Evolutionary conservation across 345 rosid species (phyloP).

Genomic region (Gossypium australe): DNA sequence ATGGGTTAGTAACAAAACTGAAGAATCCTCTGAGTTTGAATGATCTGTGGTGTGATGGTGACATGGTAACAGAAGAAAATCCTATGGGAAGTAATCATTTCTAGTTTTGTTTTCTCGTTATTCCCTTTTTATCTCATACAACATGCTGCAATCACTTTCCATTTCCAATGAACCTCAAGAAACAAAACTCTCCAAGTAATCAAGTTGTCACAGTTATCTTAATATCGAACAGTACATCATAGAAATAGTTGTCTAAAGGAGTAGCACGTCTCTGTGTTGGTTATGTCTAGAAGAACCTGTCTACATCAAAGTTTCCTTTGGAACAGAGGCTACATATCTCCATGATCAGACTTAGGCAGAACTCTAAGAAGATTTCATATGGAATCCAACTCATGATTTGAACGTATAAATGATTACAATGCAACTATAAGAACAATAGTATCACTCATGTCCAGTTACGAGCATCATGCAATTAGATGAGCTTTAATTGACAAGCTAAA

Average conservation of each 20-base stretch:
- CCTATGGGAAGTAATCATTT: neutral
- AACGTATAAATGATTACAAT: neutral
- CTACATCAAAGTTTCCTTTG: neutral
- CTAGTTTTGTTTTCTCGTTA: neutral
- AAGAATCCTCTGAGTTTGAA: neutral
- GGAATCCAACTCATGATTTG: neutral
- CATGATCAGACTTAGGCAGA: neutral
- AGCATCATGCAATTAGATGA: neutral
- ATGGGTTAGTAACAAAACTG: neutral
- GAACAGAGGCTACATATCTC: neutral
- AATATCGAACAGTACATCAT: neutral
- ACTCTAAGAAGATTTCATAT: constrained; percentile 1
- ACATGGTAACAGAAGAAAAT: neutral
- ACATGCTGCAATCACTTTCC: neutral
- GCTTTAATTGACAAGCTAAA: neutral
- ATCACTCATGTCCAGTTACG: neutral
- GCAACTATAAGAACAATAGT: neutral
- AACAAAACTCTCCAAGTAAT: neutral
- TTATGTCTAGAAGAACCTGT: neutral
- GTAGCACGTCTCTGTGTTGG: neutral
- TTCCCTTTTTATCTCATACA: neutral
- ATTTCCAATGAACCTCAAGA: neutral
- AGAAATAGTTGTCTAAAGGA: neutral
- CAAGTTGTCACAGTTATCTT: neutral
- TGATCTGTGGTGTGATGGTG: neutral